Percentiles rank a stretch among this genome's conserved stretches.
These are phyloP conservation scores for Geranium rotundifolium DNA, from an alignment of 345 rosid species.

Conservation along the genomic window DNA sequence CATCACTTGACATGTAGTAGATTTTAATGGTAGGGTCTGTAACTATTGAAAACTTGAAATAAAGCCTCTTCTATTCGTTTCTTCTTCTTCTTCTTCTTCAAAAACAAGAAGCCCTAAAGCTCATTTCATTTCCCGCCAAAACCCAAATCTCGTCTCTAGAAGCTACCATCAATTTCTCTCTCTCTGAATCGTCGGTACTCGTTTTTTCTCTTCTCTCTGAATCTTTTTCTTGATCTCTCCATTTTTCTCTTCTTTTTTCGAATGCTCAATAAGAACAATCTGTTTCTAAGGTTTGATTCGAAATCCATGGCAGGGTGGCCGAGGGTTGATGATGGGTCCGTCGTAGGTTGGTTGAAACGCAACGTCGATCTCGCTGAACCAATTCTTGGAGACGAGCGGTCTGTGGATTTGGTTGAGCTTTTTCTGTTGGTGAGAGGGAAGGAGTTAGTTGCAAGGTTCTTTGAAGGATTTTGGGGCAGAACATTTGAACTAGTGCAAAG, in stretches of 20 bases:
- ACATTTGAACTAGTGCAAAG: no score
- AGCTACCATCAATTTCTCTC: background rate
- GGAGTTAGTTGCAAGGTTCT: conserved; percentile 9
- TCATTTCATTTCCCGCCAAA: no score
- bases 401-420: conserved; percentile 16
- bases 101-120: no score
- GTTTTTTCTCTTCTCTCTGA: background rate
- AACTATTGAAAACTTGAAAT: no score
- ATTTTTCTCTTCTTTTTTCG: background rate
- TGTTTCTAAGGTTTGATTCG: conserved; percentile 15
- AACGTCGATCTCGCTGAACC: conserved; percentile 2
- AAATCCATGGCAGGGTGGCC: conserved; percentile 27
- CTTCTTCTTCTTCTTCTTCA: no score
- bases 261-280: conserved; percentile 15
- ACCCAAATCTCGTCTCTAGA: no score
- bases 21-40: no score
- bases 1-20: no score
- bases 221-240: conserved; percentile 18
- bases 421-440: conserved; percentile 14
- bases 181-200: no score
- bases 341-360: conserved; percentile 2
- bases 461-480: no score
- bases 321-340: conserved; percentile 7
- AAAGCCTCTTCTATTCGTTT: no score
- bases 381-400: conserved; percentile 19